Base-by-base conservation (phyloP, 225 moss, liverwort and hornwort genomes). In the Marchantia polymorpha region DNA sequence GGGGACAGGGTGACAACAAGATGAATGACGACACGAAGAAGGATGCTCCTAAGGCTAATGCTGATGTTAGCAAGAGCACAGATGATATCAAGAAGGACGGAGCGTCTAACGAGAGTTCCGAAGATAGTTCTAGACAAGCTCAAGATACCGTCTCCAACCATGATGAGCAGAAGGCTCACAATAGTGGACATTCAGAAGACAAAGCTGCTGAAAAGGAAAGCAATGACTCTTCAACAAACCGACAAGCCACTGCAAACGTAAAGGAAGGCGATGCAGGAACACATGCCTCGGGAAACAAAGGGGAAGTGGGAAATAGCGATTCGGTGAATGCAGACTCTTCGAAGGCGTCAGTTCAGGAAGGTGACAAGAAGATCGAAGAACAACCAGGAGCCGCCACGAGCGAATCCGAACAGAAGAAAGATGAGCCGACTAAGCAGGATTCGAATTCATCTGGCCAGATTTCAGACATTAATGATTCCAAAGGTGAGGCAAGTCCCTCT, bases 21-120 rank as follows among this genome's bases (percentile, higher is more conserved):
- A 27, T 20, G n/a, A 51, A 15, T 3, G 64, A 77, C 27, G 77
- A 65, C 12, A 1, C n/a, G 29, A 59, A 22, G 27, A 75, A 75
- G 39, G 19, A 10, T 31, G 64, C 48, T n/a, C 26, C 71, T 22
- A 70, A 54, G 52, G 54, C 65, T 3, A 68, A 61, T 46, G n/a
- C 12, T 73, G 79, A 64, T 55, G 67, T 30, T 22, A 70, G 27
- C 11, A 55, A 53, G 26, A 74, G 55, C 27, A 29, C 74, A 9
- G 75, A 75, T 59, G 64, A 78, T 30, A 59, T 73, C 75, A 87
- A 79, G 78, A 81, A 69, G 73, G 82, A 77, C 54, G 50, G 17
- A 74, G 27, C 15, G 25, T 30, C 75, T 13, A 13, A 31, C 58
- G 75, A 58, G 10, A 58, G 19, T 12, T 58, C 58, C 14, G 29